Base-by-base conservation (phyloP, 2,329 filamentous ascomycete genomes). In the Lecanicillium sp. region DNA sequence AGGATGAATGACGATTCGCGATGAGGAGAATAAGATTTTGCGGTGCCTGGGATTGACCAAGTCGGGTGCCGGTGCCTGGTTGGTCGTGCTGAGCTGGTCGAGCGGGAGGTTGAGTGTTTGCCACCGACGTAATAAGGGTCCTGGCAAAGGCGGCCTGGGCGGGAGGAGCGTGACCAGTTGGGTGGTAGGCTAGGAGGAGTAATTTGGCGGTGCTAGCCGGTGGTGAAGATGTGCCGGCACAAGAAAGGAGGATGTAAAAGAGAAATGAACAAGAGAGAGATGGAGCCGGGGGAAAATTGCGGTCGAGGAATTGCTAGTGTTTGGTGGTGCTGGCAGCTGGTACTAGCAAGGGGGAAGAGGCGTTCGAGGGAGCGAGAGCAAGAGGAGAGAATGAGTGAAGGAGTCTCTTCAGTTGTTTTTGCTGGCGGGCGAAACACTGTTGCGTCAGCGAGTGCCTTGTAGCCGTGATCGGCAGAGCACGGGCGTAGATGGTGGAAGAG, bases 51-150 rank as follows among this genome's bases (percentile, higher is more conserved):
- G n/a, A n/a, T n/a, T n/a, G n/a, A n/a, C n/a, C n/a, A n/a, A n/a
- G n/a, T n/a, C n/a, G n/a, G n/a, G n/a, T n/a, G n/a, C n/a, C n/a
- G n/a, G n/a, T 10, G 42, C 14, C 17, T 44, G 15, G 23, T 29
- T 21, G 29, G 41, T 10, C 19, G 42, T 24, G 12, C 24, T 35
- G 30, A 29, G 15, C 11, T n/a, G 24, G n/a, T 46, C 6, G 17
- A n/a, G n/a, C n/a, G n/a, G n/a, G n/a, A n/a, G n/a, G 33, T 35
- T 15, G n/a, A 19, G 21, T 47, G 36, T 47, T 47, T 47, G 44
- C 44, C 44, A 47, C 44, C 44, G 36, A 47, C 44, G 44, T 47
- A 47, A 47, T 47, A 24, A 47, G 44, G 44, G 44, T 47, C 44
- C 36, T 47, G 29, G 36, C 27, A 26, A 32, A 24, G 44, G 44